These are phyloP conservation scores for Apiospora phragmitis DNA, from an alignment of 2,329 filamentous ascomycete species.

Conservation along the genomic window DNA sequence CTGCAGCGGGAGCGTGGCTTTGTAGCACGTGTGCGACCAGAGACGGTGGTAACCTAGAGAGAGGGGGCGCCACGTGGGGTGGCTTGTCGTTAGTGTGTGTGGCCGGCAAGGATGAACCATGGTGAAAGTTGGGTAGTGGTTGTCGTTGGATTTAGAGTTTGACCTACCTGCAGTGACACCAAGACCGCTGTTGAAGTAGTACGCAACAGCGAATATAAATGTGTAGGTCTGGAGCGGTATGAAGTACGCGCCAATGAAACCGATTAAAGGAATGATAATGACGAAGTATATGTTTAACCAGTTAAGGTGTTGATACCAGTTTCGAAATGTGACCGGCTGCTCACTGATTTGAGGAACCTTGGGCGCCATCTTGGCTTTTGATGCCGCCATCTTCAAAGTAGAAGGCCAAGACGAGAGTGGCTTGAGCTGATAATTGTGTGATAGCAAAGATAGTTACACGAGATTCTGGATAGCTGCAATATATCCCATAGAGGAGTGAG, in stretches of 20 bases:
- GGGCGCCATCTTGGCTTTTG: background rate
- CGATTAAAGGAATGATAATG: constrained; percentile 72
- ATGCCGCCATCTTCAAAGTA: background rate
- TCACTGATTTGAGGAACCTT: constrained; percentile 87
- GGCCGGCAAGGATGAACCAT: background rate
- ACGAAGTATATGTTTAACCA: constrained; percentile 88
- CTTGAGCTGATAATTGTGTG: background rate
- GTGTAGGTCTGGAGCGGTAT: constrained; percentile 54
- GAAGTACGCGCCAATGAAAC: constrained; percentile 75
- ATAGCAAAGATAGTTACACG: background rate
- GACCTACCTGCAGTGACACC: constrained; percentile 36
- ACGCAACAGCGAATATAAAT: constrained; percentile 44
- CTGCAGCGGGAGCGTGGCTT: constrained; percentile 42
- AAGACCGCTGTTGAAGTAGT: constrained; percentile 35
- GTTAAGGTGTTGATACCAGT: constrained; percentile 92
- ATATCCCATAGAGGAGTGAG: background rate
- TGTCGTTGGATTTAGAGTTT: background rate
- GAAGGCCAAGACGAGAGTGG: background rate
- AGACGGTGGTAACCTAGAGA: constrained; percentile 36
- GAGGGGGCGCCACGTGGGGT: background rate
- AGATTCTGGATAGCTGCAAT: background rate
- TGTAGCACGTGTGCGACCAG: constrained; percentile 47
- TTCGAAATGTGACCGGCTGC: constrained; percentile 73
- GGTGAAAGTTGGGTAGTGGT: too few species aligned
- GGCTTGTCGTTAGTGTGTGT: background rate